These are phyloP conservation scores for Leptographium wingfieldii DNA, from an alignment of 2,329 filamentous ascomycete genomes.

Conservation along the genomic window DNA sequence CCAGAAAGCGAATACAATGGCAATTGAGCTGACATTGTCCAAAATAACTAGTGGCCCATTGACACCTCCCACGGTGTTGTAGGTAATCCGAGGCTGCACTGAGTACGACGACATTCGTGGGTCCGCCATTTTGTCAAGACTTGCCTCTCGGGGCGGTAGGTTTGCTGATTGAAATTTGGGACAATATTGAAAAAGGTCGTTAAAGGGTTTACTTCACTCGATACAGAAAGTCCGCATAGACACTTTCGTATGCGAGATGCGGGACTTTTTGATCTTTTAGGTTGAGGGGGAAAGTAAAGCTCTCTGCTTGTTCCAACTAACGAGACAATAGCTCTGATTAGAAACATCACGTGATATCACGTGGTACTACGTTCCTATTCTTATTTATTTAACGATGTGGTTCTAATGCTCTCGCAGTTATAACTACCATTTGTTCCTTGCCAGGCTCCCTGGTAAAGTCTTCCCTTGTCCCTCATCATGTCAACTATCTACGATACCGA, in stretches of 20 bases:
- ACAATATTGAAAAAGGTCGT: neutral
- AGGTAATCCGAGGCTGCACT: constrained; percentile 56
- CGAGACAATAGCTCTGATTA: neutral
- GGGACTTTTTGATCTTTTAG: constrained; percentile 5
- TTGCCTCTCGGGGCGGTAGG: neutral
- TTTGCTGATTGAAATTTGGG: no score
- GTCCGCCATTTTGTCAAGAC: constrained; percentile 31
- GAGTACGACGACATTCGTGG: constrained; percentile 48
- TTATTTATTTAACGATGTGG: neutral
- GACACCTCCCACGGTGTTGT: constrained; percentile 97
- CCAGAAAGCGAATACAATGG: neutral
- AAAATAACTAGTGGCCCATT: constrained; percentile 97
- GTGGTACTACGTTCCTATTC: neutral
- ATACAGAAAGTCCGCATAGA: neutral
- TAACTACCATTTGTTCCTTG: neutral
- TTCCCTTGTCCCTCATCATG: constrained; percentile 37
- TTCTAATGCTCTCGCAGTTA: neutral
- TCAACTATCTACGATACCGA: constrained; percentile 88
- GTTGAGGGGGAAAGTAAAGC: constrained; percentile 4
- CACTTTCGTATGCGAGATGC: neutral
- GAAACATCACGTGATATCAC: neutral
- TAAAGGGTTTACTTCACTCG: neutral
- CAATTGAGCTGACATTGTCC: constrained; percentile 59
- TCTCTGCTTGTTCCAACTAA: constrained; percentile 1
- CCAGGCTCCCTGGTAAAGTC: neutral